phyloP scores from a whole-genome alignment of 2,329 filamentous ascomycete species.

The Claviceps sp. region DNA sequence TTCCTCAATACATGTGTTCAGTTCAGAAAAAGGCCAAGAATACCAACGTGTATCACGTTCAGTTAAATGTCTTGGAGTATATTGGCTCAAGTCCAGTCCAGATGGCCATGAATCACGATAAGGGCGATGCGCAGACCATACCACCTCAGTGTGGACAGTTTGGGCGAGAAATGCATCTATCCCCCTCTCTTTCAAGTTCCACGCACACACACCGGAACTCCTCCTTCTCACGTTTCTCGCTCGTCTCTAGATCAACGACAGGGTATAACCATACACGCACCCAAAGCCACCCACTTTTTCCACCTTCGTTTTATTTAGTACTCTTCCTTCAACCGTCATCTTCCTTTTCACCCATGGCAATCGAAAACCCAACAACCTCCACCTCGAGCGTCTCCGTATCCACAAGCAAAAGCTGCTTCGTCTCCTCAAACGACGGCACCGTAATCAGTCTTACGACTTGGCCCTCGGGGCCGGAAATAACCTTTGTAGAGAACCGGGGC shows the following conservation, averaged over 20 bases:
- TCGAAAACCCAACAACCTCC: slow-evolving; percentile 48
- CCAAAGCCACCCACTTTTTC: not conserved
- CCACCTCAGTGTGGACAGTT: too few relatives aligned
- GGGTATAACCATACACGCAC: too few relatives aligned
- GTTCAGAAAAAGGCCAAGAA: too few relatives aligned
- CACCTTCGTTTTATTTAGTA: not conserved
- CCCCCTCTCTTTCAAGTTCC: too few relatives aligned
- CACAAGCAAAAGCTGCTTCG: slow-evolving; percentile 67
- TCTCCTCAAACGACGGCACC: slow-evolving; percentile 68
- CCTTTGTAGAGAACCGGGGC: slow-evolving; percentile 58
- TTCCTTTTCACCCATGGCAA: not conserved
- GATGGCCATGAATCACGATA: too few relatives aligned
- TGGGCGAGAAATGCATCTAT: too few relatives aligned
- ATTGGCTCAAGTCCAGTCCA: too few relatives aligned
- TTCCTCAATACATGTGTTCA: too few relatives aligned
- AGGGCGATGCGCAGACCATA: too few relatives aligned
- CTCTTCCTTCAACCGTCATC: not conserved
- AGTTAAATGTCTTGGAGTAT: too few relatives aligned
- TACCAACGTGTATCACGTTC: too few relatives aligned
- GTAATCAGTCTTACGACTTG: slow-evolving; percentile 68
- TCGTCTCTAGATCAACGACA: not conserved
- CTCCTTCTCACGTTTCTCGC: not conserved
- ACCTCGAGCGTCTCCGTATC: slow-evolving; percentile 78
- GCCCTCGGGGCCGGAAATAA: slow-evolving; percentile 52
- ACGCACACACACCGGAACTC: not conserved